Evolutionary conservation across 2,329 filamentous ascomycete species (phyloP), one percentile per base, ranked within the genome.

Genomic region (Cercospora zeae-maydis): DNA sequence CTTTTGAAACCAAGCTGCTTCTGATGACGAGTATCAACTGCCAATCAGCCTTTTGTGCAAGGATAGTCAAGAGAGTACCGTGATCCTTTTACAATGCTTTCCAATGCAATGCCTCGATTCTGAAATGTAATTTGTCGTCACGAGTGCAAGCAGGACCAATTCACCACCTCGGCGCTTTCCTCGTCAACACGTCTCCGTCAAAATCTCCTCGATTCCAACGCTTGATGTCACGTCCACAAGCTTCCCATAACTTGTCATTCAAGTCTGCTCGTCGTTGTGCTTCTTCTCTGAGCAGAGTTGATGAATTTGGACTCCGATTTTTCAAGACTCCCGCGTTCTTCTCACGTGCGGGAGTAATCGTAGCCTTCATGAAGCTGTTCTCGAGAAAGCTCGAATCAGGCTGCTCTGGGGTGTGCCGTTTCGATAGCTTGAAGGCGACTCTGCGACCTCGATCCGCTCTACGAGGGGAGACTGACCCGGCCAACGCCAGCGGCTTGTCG

Each of bases 121-220:
- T 21, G 42, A 53, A 34, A 3, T 53, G 6, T 21, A 24, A 7
- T 7, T n/a, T n/a, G 10, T 6, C 14, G 27, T 8, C 27, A 33
- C 19, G 10, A 53, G n/a, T 53, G 49, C 30, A 6, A 53, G 27
- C 27, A 31, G 4, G n/a, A 13, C 11, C 37, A 16, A 10, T 53
- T 36, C 45, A 75, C 74, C 74, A 75, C 55, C 74, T 68, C 19
- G 60, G 66, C 8, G 70, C 74, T 63, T 71, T 74, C 59, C 64
- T 68, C 37, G 52, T 59, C 51, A 74, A 72, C 13, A 64, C 61
- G 47, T 66, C 62, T 0, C 67, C 72, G 19, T 70, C 73, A 64
- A 76, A 76, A 39, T 76, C 74, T 2, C 74, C 73, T 9, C 69
- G 64, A 62, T 75, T 76, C 73, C 74, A 76, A 49, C 70, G 62